Conservation (phyloP, 805 yeast genomes). For the Saturnispora saitoi region DNA sequence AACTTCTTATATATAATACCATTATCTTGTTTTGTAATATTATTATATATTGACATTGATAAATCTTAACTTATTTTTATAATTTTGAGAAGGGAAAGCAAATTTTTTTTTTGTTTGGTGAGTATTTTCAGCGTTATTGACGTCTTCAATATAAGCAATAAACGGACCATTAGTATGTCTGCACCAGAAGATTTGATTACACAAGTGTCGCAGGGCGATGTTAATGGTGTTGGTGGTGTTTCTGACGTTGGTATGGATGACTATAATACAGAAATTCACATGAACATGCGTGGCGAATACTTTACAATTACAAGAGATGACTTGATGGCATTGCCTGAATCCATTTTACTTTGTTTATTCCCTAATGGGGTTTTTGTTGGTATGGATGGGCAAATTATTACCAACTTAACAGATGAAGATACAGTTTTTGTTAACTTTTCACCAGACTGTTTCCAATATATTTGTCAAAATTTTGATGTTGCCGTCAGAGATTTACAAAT, state of each 20-base stretch:
- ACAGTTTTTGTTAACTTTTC: slow-evolving; percentile 78
- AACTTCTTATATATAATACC: neutral
- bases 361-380: slow-evolving; percentile 88
- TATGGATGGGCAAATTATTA: slow-evolving; percentile 64
- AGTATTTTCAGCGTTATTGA: neutral
- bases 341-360: slow-evolving; percentile 73
- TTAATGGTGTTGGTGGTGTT: neutral
- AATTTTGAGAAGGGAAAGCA: neutral
- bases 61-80: neutral
- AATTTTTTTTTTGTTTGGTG: neutral
- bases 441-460: slow-evolving; percentile 79
- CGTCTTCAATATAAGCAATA: neutral
- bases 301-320: slow-evolving; percentile 82
- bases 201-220: slow-evolving; percentile 5
- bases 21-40: neutral
- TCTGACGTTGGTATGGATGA: slow-evolving; percentile 30
- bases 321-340: slow-evolving; percentile 85
- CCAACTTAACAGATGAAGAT: slow-evolving; percentile 72
- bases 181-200: slow-evolving; percentile 7
- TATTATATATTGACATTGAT: neutral
- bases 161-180: neutral
- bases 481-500: slow-evolving; percentile 55
- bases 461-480: slow-evolving; percentile 58
- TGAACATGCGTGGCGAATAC: slow-evolving; percentile 66
- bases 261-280: slow-evolving; percentile 58